phyloP scores from a whole-genome alignment of 1,284 basidiomycete genomes.

The Ganoderma sinense region DNA sequence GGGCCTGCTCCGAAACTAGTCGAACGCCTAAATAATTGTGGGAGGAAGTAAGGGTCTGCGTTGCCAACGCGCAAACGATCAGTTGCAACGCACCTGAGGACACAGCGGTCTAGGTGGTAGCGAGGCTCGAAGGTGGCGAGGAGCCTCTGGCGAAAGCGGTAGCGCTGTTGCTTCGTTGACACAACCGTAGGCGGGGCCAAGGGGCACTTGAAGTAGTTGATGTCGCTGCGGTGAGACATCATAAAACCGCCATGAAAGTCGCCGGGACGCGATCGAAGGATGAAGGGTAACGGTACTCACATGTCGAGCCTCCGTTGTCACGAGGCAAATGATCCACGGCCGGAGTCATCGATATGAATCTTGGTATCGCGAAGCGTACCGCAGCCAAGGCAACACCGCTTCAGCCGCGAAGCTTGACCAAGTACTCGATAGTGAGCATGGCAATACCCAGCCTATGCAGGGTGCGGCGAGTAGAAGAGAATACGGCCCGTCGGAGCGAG shows the following conservation, averaged over 20 bases:
- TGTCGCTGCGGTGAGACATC: constrained; percentile 63
- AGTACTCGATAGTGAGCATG: constrained; percentile 89
- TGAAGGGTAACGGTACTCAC: constrained; percentile 53
- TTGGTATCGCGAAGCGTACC: constrained; percentile 92
- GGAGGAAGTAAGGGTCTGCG: constrained; percentile 4
- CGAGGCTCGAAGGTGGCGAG: constrained; percentile 83
- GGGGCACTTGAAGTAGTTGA: constrained; percentile 87
- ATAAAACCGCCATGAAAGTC: constrained; percentile 6
- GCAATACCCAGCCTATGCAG: constrained; percentile 92
- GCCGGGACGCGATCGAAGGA: background rate
- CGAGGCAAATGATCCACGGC: constrained; percentile 93
- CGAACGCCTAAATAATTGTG: no score
- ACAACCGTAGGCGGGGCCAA: constrained; percentile 84
- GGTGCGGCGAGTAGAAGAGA: constrained; percentile 90
- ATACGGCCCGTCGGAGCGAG: constrained; percentile 92
- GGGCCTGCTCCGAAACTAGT: no score
- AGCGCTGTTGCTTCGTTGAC: constrained; percentile 83
- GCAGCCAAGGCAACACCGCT: constrained; percentile 86
- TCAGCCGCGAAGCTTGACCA: constrained; percentile 95
- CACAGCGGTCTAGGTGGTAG: constrained; percentile 84
- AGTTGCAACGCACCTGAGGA: constrained; percentile 64
- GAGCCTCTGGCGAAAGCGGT: constrained; percentile 83
- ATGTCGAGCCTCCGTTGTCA: constrained; percentile 91
- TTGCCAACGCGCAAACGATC: background rate
- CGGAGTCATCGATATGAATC: constrained; percentile 88